A percentile compares a stretch with the other conserved stretches of the same genome.
Conservation (phyloP, 345 rosid genomes). For the Psidium guajava region DNA sequence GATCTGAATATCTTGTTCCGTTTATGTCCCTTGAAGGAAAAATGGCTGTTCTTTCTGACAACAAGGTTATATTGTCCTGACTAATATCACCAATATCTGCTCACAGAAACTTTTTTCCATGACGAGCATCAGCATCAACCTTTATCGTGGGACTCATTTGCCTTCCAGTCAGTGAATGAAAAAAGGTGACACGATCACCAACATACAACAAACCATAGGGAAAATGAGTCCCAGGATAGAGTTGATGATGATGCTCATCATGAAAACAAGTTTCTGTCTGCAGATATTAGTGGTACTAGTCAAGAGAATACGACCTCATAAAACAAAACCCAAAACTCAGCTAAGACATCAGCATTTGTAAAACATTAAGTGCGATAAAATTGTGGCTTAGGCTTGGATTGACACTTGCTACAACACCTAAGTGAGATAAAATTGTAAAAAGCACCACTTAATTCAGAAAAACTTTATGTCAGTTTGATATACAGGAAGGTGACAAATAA, state of each 20-base stretch:
- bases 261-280: background rate
- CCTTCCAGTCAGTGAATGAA: background rate
- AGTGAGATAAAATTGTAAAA: background rate
- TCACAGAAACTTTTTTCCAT: background rate
- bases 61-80: background rate
- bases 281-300: background rate
- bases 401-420: background rate
- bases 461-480: background rate
- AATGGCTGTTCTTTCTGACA: background rate
- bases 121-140: background rate
- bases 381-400: background rate
- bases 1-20: conserved; percentile 4
- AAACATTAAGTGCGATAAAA: background rate
- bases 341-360: background rate
- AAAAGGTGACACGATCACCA: background rate
- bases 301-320: background rate
- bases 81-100: background rate
- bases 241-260: background rate
- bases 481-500: background rate
- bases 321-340: background rate
- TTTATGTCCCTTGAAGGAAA: background rate
- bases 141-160: background rate
- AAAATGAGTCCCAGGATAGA: background rate
- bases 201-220: background rate
- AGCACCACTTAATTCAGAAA: background rate